Percentiles rank a stretch among this genome's conserved stretches.
phyloP scores from a whole-genome alignment of 441 rosid genomes.

The Biscutella laevigata region DNA sequence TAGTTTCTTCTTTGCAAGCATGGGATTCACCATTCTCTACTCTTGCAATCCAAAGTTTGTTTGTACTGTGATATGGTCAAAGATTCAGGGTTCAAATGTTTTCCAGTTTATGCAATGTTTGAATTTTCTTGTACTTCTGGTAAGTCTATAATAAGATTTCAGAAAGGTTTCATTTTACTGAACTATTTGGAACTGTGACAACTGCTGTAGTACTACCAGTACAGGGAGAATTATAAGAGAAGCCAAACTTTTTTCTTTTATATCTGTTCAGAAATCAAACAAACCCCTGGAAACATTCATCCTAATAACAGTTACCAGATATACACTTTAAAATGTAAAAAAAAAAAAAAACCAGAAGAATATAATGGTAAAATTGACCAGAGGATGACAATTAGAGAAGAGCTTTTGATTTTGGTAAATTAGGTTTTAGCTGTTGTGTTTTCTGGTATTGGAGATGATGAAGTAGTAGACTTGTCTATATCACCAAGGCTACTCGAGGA shows the following conservation, averaged over 20 bases:
- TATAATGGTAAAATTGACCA: not conserved
- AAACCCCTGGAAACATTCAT: constrained; percentile 1
- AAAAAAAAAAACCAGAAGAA: constrained; percentile 5
- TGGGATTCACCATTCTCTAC: too few relatives aligned
- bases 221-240: not conserved
- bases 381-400: constrained; percentile 1
- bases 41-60: not conserved
- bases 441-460: constrained; percentile 16
- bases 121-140: not conserved
- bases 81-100: not conserved
- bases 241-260: not conserved
- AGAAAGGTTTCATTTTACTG: not conserved
- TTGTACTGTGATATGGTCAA: not conserved
- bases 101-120: constrained; percentile 8
- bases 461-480: constrained; percentile 4
- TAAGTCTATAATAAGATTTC: constrained; percentile 5
- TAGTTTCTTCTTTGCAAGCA: not conserved
- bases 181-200: not conserved
- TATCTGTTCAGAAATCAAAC: constrained; percentile 11
- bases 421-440: constrained; percentile 10
- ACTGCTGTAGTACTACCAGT: not conserved
- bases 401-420: not conserved
- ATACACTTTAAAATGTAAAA: constrained; percentile 6
- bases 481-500: constrained; percentile 5
- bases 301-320: constrained; percentile 6